Base-by-base conservation (phyloP, 106 monocot species). In the Iris macrosiphon region DNA sequence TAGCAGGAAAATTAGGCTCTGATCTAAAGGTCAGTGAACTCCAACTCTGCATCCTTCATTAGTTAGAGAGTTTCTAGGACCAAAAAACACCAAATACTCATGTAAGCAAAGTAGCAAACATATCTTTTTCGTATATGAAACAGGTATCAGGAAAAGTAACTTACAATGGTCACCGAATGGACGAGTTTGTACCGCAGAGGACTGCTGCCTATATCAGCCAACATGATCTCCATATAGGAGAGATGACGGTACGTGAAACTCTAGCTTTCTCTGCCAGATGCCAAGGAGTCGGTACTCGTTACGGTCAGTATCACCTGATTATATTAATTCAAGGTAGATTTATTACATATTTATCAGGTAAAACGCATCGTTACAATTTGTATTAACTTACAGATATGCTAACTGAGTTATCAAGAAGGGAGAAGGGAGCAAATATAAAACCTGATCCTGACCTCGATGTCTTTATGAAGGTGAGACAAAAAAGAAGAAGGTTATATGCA, bases 111-210 rank as follows among this genome's bases (percentile, higher is more conserved):
- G 12, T 12, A 0, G 37, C 12, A 37, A 37, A 37, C 5, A 7
- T 12, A 37, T 7, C 37, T 37, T 37, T 7, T 37, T 37, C 37
- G 5, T 7, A 37, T 5, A 37, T 37, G 20, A 51, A 11, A 40
- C 68, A 80, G 85, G 55, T 77, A n/a, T 70, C 70, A 0, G 81
- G 81, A 10, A 52, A 31, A 18, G 66, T 79, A 25, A 68, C 71
- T 12, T 76, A 70, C 52, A 76, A 76, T 40, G 76, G 76, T 4
- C 70, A 70, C 47, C 52, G 35, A 31, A 32, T 76, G 63, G 28
- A 64, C 39, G 76, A 76, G 53, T 76, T 76, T 64, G 76, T 76
- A n/a, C n/a, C n/a, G n/a, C n/a, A n/a, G n/a, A n/a, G n/a, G n/a
- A n/a, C n/a, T n/a, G n/a, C n/a, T n/a, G n/a, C n/a, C n/a, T n/a